These are phyloP conservation scores for Penicillium cinerascens DNA, from an alignment of 495 filamentous ascomycete genomes.

Conservation along the genomic window DNA sequence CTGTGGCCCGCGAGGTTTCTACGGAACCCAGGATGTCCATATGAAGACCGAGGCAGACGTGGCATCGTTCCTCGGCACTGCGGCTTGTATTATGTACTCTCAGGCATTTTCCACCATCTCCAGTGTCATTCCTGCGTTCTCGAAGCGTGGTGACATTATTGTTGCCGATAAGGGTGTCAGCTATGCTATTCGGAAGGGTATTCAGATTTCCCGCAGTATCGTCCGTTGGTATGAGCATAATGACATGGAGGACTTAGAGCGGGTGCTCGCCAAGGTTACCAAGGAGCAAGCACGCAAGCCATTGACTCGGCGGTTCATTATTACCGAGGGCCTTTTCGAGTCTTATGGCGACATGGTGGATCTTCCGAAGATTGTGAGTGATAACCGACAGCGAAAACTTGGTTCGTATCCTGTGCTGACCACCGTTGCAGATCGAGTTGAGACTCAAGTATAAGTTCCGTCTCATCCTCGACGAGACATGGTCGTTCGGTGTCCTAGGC, in stretches of 20 bases:
- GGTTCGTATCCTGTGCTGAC: background rate
- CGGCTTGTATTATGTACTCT: constrained; percentile 88
- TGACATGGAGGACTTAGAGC: constrained; percentile 89
- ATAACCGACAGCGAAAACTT: background rate
- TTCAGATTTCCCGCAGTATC: constrained; percentile 87
- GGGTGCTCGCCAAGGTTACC: constrained; percentile 76
- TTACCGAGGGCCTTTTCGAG: constrained; percentile 95
- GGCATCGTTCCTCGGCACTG: constrained; percentile 77
- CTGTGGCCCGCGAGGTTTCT: constrained; percentile 95
- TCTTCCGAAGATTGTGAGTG: constrained; percentile 75
- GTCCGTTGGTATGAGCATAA: constrained; percentile 95
- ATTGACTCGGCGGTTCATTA: constrained; percentile 88
- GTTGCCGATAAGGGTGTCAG: constrained; percentile 95
- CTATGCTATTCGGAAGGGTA: constrained; percentile 88
- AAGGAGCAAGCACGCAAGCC: constrained; percentile 86
- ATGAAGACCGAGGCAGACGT: constrained; percentile 96
- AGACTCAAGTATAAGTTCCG: constrained; percentile 96
- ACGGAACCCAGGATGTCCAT: constrained; percentile 97
- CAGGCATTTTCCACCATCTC: constrained; percentile 94
- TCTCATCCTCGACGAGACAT: constrained; percentile 93
- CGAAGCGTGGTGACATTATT: constrained; percentile 95
- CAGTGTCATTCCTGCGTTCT: constrained; percentile 91
- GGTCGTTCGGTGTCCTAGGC: constrained; percentile 92
- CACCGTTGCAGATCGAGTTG: constrained; percentile 64
- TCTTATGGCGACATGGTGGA: constrained; percentile 81